Percentiles rank a stretch among this genome's conserved stretches.
phyloP scores from a whole-genome alignment of 495 filamentous ascomycete genomes.

The Xylaria palmicola region DNA sequence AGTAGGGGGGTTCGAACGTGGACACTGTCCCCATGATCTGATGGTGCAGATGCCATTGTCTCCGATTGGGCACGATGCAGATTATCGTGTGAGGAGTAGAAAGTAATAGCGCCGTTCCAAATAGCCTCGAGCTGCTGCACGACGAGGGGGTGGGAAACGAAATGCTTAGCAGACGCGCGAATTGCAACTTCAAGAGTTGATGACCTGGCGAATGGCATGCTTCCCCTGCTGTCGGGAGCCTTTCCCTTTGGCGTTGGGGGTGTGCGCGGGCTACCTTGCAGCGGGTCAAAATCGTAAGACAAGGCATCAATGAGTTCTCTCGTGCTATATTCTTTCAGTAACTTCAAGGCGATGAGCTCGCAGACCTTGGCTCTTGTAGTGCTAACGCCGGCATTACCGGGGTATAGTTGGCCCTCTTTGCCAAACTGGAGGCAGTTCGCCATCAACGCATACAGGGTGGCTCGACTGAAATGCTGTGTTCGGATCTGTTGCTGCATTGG shows the following conservation, averaged over 20 bases:
- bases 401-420: slow-evolving; percentile 78
- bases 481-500: slow-evolving; percentile 82
- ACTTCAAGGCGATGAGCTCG: slow-evolving; percentile 87
- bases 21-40: slow-evolving; percentile 19
- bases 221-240: slow-evolving; percentile 30
- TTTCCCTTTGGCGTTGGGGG: slow-evolving; percentile 36
- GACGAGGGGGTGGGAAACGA: slow-evolving; percentile 84
- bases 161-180: slow-evolving; percentile 82
- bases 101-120: slow-evolving; percentile 91
- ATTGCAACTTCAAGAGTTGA: slow-evolving; percentile 92
- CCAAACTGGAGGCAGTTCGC: slow-evolving; percentile 91
- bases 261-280: slow-evolving; percentile 68
- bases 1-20: slow-evolving; percentile 44
- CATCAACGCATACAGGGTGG: slow-evolving; percentile 84
- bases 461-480: slow-evolving; percentile 75
- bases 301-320: slow-evolving; percentile 87
- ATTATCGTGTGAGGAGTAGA: slow-evolving; percentile 81
- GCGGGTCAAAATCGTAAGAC: slow-evolving; percentile 90
- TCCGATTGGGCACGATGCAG: slow-evolving; percentile 58
- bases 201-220: slow-evolving; percentile 63
- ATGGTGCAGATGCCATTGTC: slow-evolving; percentile 14
- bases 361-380: slow-evolving; percentile 81
- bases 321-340: slow-evolving; percentile 84
- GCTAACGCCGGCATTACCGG: slow-evolving; percentile 77
- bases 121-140: slow-evolving; percentile 92